A percentile compares a stretch with the other conserved stretches of the same genome.
Evolutionary conservation across 83 land plant genomes (phyloP).

Genomic region (Picea mariana): DNA sequence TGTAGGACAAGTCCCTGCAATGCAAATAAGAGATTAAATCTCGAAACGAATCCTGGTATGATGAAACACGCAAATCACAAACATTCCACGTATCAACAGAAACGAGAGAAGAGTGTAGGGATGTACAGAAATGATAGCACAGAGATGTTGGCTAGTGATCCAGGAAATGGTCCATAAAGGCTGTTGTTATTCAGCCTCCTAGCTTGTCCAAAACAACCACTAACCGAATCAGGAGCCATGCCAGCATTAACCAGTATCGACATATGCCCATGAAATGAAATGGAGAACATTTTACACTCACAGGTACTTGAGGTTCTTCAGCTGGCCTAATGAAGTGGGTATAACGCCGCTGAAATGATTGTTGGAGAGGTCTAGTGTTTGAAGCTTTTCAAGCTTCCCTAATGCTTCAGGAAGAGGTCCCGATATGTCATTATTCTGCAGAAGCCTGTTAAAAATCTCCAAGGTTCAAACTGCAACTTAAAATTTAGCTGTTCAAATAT

Average conservation of each 20-base stretch:
- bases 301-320: conserved; percentile 58
- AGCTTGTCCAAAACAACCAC: not conserved
- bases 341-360: conserved; percentile 46
- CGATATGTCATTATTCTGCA: conserved; percentile 71
- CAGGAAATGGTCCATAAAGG: conserved; percentile 64
- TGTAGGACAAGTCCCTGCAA: conserved; percentile 67
- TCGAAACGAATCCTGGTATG: not conserved
- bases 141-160: conserved; percentile 44
- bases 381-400: too few relatives aligned
- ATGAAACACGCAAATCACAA: not conserved
- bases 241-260: not conserved
- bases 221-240: not conserved
- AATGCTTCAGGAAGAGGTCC: conserved; percentile 35
- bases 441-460: conserved; percentile 38
- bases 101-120: not conserved
- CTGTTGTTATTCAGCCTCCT: conserved; percentile 87
- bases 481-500: not conserved
- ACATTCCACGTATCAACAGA: not conserved
- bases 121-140: conserved; percentile 50
- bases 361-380: conserved; percentile 52
- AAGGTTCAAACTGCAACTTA: not conserved
- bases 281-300: conserved; percentile 22
- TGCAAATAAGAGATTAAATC: not conserved
- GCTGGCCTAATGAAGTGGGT: conserved; percentile 41
- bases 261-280: not conserved